These are phyloP conservation scores for Simmondsia chinensis DNA, from an alignment of 148 eudicot species.

Conservation along the genomic window DNA sequence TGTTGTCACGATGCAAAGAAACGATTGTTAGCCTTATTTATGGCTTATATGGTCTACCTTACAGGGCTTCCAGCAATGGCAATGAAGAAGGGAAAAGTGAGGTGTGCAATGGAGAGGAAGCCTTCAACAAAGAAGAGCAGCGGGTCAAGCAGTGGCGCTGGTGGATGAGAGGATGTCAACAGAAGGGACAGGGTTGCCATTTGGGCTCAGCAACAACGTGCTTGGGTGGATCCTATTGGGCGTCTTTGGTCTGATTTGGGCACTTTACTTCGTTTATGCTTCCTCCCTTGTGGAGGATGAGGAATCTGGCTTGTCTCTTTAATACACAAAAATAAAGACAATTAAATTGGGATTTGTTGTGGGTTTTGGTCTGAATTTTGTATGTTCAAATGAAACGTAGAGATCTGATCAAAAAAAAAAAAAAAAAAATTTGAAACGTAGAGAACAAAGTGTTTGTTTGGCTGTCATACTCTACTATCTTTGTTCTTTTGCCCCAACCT, in stretches of 20 bases:
- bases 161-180: constrained; percentile 66
- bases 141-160: constrained; percentile 17
- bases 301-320: constrained; percentile 65
- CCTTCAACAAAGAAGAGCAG: constrained; percentile 22
- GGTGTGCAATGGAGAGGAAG: constrained; percentile 59
- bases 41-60: neutral
- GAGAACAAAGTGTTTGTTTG: no score
- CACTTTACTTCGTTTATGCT: constrained; percentile 37
- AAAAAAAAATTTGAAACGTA: no score
- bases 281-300: constrained; percentile 55
- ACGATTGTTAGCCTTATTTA: neutral
- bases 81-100: constrained; percentile 60
- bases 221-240: constrained; percentile 58
- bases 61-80: constrained; percentile 68
- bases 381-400: no score
- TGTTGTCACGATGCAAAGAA: neutral
- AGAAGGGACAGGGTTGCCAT: constrained; percentile 64
- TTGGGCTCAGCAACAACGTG: constrained; percentile 58
- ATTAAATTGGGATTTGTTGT: no score
- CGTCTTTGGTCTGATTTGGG: constrained; percentile 47
- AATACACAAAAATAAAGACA: no score
- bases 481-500: no score
- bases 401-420: no score
- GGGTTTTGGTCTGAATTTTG: no score
- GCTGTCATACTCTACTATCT: no score